A percentile compares a stretch with the other conserved stretches of the same genome.
Evolutionary conservation across 306 rosid genomes (phyloP).

Genomic region (Parietaria judaica): DNA sequence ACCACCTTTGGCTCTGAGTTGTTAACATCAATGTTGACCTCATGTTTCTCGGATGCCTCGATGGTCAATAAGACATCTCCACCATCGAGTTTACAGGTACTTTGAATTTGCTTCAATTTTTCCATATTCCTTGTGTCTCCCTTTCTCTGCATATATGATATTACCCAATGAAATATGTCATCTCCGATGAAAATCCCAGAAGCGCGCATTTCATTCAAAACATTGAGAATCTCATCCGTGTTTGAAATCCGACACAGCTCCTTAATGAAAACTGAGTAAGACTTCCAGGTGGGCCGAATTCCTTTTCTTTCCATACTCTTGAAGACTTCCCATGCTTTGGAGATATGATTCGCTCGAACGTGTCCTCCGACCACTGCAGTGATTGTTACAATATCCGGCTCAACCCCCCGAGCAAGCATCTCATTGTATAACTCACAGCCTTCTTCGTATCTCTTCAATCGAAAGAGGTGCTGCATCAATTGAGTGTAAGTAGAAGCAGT

Average conservation of each 20-base stretch:
- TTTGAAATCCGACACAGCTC: slow-evolving; percentile 72
- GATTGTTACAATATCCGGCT: slow-evolving; percentile 54
- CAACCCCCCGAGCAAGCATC: slow-evolving; percentile 57
- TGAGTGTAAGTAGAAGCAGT: slow-evolving; percentile 59
- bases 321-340: slow-evolving; percentile 66
- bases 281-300: slow-evolving; percentile 53
- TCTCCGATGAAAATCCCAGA: slow-evolving; percentile 39
- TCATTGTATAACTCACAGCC: slow-evolving; percentile 66
- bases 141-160: slow-evolving; percentile 46
- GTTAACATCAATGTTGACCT: slow-evolving; percentile 22
- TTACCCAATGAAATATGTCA: slow-evolving; percentile 40
- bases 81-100: slow-evolving; percentile 31
- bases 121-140: slow-evolving; percentile 40
- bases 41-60: slow-evolving; percentile 20
- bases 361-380: slow-evolving; percentile 84
- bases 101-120: slow-evolving; percentile 49
- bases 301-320: slow-evolving; percentile 48
- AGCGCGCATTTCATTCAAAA: slow-evolving; percentile 56
- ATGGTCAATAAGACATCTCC: slow-evolving; percentile 20
- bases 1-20: slow-evolving; percentile 21
- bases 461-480: slow-evolving; percentile 68
- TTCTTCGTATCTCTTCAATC: slow-evolving; percentile 36
- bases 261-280: slow-evolving; percentile 56
- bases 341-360: slow-evolving; percentile 40
- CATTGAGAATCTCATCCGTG: slow-evolving; percentile 55